Evolutionary conservation across 2,329 filamentous ascomycete genomes (phyloP).

Genomic region (Spiromastix sp.): DNA sequence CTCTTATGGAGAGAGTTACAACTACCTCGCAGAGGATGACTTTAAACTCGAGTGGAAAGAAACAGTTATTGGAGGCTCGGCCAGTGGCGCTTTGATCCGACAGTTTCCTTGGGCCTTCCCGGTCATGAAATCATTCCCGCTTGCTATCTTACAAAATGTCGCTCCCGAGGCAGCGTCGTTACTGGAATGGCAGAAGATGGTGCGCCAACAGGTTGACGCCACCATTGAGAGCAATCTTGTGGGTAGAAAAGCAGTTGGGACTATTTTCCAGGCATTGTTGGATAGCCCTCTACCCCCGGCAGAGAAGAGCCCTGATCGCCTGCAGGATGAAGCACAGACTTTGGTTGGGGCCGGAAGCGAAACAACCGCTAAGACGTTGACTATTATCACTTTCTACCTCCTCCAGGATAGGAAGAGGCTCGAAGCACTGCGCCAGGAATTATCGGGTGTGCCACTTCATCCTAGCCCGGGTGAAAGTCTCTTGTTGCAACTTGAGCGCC

Average conservation of each 20-base stretch:
- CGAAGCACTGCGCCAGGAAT: background rate
- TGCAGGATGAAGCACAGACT: constrained; percentile 9
- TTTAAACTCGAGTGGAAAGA: background rate
- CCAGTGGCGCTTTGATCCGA: background rate
- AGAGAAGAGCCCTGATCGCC: constrained; percentile 9
- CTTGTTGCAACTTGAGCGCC: constrained; percentile 7
- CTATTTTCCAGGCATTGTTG: constrained; percentile 13
- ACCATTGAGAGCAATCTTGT: background rate
- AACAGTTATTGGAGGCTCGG: background rate
- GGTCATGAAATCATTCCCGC: background rate
- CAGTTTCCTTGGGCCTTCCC: background rate
- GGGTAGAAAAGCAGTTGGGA: background rate
- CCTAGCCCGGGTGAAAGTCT: background rate
- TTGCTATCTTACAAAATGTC: background rate
- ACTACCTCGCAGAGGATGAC: background rate
- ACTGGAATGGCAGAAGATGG: background rate
- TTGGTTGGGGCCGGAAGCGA: constrained; percentile 13
- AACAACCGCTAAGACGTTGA: constrained; percentile 5
- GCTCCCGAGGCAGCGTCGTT: background rate
- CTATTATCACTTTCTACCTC: constrained; percentile 3
- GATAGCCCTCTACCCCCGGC: constrained; percentile 7
- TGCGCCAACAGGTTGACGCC: background rate
- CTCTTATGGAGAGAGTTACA: background rate
- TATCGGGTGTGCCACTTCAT: background rate
- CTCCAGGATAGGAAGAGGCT: background rate